Evolutionary conservation across 192 early-diverging fungal species (phyloP), one percentile per base, ranked within the genome.

Genomic region (Podila epigama): DNA sequence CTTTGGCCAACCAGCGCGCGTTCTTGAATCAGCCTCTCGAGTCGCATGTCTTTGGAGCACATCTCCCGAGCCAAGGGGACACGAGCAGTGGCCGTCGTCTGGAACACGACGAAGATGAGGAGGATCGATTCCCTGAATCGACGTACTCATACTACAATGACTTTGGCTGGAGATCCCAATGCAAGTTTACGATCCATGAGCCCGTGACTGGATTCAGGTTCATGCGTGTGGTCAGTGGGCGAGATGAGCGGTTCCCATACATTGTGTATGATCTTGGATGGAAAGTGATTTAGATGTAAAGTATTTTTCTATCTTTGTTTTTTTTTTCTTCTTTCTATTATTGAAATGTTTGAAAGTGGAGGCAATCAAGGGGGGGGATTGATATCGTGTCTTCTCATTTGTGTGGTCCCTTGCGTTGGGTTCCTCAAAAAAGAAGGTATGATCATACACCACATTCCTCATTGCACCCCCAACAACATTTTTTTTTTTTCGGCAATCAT

Each of bases 231-330:
- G 66, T 77, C 39, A 77, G 73, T 55, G 66, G 65, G 3, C 61
- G 50, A 6, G 56, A 77, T 36, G 73, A 77, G 60, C 18, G 44
- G 37, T 77, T 68, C 50, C 73, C 73, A 5, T 77, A 68, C 54
- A 66, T 77, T 1, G 57, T 77, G 29, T 77, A 77, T 54, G 73
- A 77, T 51, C 54, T 77, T 57, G 73, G 73, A 22, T 77, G 73
- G 73, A 77, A 77, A 29, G 66, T 77, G 15, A 35, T 77, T 48
- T 77, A 68, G 29, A 20, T 0, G n/a, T n/a, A n/a, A n/a, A n/a
- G n/a, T 34, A 20, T 34, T 28, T 61, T 10, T 16, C 27, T 39
- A 37, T 15, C 15, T 44, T 44, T 16, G 16, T n/a, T n/a, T n/a
- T n/a, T n/a, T n/a, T n/a, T n/a, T n/a, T n/a, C n/a, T n/a, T n/a